phyloP scores from a whole-genome alignment of 2,329 filamentous ascomycete genomes.

The Thelonectria discophora region DNA sequence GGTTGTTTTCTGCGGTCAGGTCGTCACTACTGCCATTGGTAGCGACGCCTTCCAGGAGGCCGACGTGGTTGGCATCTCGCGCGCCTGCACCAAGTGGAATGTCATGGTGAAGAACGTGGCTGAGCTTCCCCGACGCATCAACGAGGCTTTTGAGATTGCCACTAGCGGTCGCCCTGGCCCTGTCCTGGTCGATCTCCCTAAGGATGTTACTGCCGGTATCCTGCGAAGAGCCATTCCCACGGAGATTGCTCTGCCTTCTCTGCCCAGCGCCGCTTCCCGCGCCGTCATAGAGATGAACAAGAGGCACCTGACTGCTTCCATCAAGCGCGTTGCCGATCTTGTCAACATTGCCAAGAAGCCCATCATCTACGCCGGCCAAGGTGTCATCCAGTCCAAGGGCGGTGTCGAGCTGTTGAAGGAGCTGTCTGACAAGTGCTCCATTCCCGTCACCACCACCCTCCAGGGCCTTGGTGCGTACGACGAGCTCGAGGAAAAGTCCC shows the following conservation, averaged over 20 bases:
- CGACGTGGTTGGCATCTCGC: conserved; percentile 91
- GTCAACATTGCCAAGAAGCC: conserved; percentile 93
- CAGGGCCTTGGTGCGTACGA: conserved; percentile 93
- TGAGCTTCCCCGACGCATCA: conserved; percentile 91
- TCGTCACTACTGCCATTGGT: conserved; percentile 87
- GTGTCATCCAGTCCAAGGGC: conserved; percentile 81
- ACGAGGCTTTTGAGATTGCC: conserved; percentile 98
- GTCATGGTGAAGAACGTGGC: conserved; percentile 97
- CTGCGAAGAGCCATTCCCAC: conserved; percentile 85
- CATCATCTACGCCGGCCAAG: conserved; percentile 93
- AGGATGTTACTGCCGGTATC: conserved; percentile 91
- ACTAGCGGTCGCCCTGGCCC: conserved; percentile 93
- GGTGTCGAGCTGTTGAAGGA: conserved; percentile 83
- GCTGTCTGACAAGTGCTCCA: conserved; percentile 87
- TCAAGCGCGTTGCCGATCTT: conserved; percentile 80
- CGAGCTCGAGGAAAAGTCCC: conserved; percentile 90
- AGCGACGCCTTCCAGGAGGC: conserved; percentile 98
- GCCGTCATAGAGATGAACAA: conserved; percentile 75
- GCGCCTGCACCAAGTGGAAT: conserved; percentile 98
- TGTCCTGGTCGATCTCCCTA: conserved; percentile 93
- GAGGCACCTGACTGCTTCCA: conserved; percentile 76
- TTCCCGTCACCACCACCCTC: conserved; percentile 95
- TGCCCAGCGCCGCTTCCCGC: conserved; percentile 86
- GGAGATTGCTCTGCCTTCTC: conserved; percentile 75
- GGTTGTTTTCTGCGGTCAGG: conserved; percentile 96